Conservation (phyloP, 2,329 filamentous ascomycete genomes). For the Hypoxylon sp. region DNA sequence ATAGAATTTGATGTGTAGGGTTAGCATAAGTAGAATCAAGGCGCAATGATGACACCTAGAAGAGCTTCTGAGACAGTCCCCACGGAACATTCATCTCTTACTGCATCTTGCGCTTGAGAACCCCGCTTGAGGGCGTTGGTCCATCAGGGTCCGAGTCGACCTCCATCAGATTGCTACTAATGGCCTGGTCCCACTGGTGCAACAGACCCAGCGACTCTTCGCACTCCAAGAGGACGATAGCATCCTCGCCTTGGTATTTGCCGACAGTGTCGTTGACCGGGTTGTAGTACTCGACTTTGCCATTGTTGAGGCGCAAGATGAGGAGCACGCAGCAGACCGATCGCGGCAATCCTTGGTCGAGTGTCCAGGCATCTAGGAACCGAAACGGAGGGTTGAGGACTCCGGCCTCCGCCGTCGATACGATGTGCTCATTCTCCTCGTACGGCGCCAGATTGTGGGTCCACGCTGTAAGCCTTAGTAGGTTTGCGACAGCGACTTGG, state of each 20-base stretch:
- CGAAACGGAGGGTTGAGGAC: not conserved
- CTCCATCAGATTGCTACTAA: not conserved
- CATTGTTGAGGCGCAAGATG: not conserved
- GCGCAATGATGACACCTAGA: too few relatives aligned
- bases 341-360: not conserved
- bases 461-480: fast-evolving
- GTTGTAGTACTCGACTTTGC: not conserved
- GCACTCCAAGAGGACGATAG: constrained; percentile 18
- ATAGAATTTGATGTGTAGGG: too few relatives aligned
- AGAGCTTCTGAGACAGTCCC: not conserved
- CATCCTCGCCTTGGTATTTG: not conserved
- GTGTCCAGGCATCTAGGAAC: not conserved
- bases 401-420: not conserved
- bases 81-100: not conserved
- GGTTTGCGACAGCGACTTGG: too few relatives aligned
- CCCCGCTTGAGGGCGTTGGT: not conserved
- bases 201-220: not conserved
- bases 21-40: too few relatives aligned
- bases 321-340: not conserved
- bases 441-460: not conserved
- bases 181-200: not conserved
- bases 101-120: not conserved
- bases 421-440: not conserved
- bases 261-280: not conserved
- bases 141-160: too few relatives aligned